Evolutionary conservation across 306 rosid genomes (phyloP).

Genomic region (Inga leiocalycina): DNA sequence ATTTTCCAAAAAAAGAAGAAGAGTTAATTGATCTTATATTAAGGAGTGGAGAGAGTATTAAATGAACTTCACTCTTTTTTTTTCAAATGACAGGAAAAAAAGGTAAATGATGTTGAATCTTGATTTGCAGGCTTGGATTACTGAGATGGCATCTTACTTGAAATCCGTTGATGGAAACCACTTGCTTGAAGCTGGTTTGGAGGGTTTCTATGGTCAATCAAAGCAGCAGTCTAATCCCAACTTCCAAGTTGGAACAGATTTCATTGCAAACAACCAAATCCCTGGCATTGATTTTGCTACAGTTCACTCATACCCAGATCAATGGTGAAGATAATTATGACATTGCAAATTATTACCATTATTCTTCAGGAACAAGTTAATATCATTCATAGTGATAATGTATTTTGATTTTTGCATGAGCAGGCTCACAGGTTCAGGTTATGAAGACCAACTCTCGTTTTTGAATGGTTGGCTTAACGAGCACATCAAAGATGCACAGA

Average conservation of each 20-base stretch:
- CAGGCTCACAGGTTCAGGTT: constrained; percentile 68
- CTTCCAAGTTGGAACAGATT: constrained; percentile 77
- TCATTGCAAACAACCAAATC: constrained; percentile 85
- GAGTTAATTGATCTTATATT: too few relatives aligned
- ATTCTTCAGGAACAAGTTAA: not conserved
- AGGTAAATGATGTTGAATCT: not conserved
- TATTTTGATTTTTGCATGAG: constrained; percentile 7
- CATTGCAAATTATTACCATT: not conserved
- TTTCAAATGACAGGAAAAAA: not conserved
- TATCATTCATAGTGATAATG: constrained; percentile 1
- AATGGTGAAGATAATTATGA: constrained; percentile 49
- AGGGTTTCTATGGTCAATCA: constrained; percentile 83
- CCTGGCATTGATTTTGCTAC: constrained; percentile 87
- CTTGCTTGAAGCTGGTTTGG: constrained; percentile 83
- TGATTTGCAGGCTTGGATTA: constrained; percentile 70
- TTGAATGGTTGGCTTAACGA: constrained; percentile 65
- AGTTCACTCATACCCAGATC: constrained; percentile 86
- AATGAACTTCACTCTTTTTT: too few relatives aligned
- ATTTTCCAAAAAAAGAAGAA: too few relatives aligned
- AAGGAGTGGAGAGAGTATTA: too few relatives aligned
- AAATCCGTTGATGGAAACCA: constrained; percentile 91
- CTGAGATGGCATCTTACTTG: constrained; percentile 87
- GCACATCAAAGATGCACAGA: constrained; percentile 84
- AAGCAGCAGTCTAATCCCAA: constrained; percentile 61
- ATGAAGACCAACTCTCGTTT: constrained; percentile 67